Evolutionary conservation across 257 asterid species (phyloP).

Genomic region (Cynanchum wilfordii): DNA sequence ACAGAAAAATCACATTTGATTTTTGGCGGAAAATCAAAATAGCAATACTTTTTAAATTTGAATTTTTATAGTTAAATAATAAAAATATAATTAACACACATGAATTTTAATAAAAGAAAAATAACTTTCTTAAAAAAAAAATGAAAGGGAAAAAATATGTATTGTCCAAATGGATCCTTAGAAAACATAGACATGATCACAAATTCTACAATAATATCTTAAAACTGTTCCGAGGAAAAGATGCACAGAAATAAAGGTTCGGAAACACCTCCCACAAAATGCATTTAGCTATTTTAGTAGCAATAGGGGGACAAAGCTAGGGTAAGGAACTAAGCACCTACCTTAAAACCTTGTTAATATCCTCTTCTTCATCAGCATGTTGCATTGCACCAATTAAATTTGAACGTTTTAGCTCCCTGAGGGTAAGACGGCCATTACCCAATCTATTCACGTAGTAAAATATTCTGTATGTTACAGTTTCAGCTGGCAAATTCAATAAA

Average conservation of each 20-base stretch:
- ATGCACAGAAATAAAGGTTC: neutral
- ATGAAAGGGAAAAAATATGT: too few relatives aligned
- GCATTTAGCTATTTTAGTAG: neutral
- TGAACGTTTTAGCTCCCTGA: slow-evolving; percentile 89
- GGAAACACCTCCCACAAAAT: neutral
- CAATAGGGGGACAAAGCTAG: neutral
- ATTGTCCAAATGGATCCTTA: too few relatives aligned
- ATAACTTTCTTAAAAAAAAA: too few relatives aligned
- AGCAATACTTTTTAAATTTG: too few relatives aligned
- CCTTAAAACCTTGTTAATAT: slow-evolving; percentile 97
- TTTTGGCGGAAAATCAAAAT: too few relatives aligned
- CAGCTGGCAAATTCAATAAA: slow-evolving; percentile 76
- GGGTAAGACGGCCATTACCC: slow-evolving; percentile 89
- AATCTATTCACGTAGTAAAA: slow-evolving; percentile 94
- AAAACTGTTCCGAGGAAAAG: neutral
- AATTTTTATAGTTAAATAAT: too few relatives aligned
- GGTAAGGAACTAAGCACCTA: slow-evolving; percentile 24
- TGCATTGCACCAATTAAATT: slow-evolving; percentile 91
- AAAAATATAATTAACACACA: too few relatives aligned
- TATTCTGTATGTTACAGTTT: slow-evolving; percentile 96
- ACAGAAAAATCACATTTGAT: too few relatives aligned
- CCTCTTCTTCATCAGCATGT: slow-evolving; percentile 99
- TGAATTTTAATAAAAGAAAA: too few relatives aligned
- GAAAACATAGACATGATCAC: too few relatives aligned
- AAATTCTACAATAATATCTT: neutral